These are phyloP conservation scores for Aspergillus versicolor DNA, from an alignment of 2,329 filamentous ascomycete species.

Conservation along the genomic window DNA sequence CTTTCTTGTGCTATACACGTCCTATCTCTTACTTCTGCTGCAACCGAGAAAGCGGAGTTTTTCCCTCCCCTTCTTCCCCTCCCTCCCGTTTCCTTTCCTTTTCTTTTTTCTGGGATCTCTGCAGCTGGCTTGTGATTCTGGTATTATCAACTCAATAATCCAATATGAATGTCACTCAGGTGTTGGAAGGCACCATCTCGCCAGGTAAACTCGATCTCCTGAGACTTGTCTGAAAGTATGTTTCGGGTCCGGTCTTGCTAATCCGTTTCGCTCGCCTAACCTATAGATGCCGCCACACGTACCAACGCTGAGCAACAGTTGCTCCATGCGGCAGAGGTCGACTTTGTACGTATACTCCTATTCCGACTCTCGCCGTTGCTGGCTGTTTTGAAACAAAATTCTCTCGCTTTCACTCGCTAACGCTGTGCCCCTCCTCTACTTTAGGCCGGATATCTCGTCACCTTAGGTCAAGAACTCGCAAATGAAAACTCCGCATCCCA, in stretches of 20 bases:
- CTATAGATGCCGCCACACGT: slow-evolving; percentile 80
- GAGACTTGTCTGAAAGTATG: background rate
- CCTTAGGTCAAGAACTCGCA: slow-evolving; percentile 88
- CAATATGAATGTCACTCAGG: slow-evolving; percentile 95
- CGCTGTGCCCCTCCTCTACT: slow-evolving; percentile 17
- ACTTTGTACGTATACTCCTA: slow-evolving; percentile 71
- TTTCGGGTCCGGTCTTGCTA: slow-evolving; percentile 15
- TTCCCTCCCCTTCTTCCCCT: slow-evolving; percentile 18
- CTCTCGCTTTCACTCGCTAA: slow-evolving; percentile 17
- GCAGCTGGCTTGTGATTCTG: slow-evolving; percentile 20
- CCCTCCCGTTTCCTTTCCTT: slow-evolving; percentile 17
- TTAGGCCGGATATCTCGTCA: slow-evolving; percentile 87
- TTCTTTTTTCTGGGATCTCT: slow-evolving; percentile 21
- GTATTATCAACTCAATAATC: slow-evolving; percentile 24
- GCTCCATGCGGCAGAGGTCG: slow-evolving; percentile 83
- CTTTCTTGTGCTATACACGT: slow-evolving; percentile 12
- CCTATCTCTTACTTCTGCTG: slow-evolving; percentile 11
- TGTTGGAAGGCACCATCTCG: slow-evolving; percentile 95
- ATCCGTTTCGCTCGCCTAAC: slow-evolving; percentile 31
- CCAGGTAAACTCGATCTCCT: slow-evolving; percentile 61
- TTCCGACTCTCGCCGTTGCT: slow-evolving; percentile 31
- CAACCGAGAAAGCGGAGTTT: slow-evolving; percentile 20
- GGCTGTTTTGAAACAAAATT: slow-evolving; percentile 17
- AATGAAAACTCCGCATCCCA: slow-evolving; percentile 80
- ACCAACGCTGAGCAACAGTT: slow-evolving; percentile 93